phyloP scores from a whole-genome alignment of 208 protist genomes.

The Leishmania aethiopica region DNA sequence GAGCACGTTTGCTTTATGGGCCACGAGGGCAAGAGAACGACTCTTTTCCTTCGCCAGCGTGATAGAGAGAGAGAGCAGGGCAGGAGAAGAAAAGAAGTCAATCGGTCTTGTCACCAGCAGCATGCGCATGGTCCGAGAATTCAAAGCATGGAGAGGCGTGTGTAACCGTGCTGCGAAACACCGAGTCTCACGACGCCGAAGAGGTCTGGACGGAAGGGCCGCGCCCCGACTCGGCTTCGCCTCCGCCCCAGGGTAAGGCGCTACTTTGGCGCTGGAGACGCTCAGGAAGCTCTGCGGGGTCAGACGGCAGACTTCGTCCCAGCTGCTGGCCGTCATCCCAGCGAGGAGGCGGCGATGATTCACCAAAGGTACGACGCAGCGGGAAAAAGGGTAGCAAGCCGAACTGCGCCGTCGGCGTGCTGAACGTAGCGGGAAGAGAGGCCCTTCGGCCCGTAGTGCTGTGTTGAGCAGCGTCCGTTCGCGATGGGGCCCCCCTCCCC shows the following conservation, averaged over 20 bases:
- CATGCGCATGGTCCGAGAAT: not conserved
- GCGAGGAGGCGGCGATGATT: not conserved
- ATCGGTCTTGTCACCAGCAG: not conserved
- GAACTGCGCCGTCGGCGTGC: not conserved
- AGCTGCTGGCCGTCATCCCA: not conserved
- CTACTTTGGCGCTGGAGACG: not conserved
- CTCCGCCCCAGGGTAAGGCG: not conserved
- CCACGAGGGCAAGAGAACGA: not conserved
- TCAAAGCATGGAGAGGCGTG: not conserved
- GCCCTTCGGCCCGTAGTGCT: not conserved
- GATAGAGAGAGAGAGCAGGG: not conserved
- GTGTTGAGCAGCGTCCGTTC: not conserved
- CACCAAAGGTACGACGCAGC: not conserved
- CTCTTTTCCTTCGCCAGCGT: not conserved
- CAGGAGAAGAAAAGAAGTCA: not conserved
- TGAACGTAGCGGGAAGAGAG: not conserved
- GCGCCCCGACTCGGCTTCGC: not conserved
- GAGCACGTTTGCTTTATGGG: not conserved
- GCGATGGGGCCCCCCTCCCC: not conserved
- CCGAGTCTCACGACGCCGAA: not conserved
- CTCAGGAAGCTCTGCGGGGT: not conserved
- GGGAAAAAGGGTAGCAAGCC: not conserved
- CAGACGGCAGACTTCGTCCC: not conserved
- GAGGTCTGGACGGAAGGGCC: not conserved
- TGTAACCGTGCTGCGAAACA: not conserved